Evolutionary conservation across 2,329 filamentous ascomycete genomes (phyloP).

Genomic region (Onygenales sp.): DNA sequence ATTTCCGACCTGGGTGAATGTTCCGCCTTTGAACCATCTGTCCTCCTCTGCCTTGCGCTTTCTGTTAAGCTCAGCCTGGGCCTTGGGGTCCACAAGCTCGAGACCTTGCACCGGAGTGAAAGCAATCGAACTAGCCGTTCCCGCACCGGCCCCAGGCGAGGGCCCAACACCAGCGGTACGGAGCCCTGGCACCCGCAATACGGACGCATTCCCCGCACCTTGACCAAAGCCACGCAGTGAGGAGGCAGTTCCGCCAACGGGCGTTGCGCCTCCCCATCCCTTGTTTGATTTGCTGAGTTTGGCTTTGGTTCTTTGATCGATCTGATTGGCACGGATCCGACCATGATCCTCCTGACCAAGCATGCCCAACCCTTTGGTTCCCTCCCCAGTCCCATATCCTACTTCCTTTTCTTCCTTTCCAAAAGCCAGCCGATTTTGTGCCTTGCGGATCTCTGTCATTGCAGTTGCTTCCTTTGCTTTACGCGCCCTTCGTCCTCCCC

Average conservation of each 20-base stretch:
- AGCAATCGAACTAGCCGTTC: slow-evolving; percentile 76
- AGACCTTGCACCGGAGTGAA: slow-evolving; percentile 93
- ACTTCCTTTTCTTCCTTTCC: slow-evolving; percentile 92
- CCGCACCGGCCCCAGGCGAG: slow-evolving; percentile 52
- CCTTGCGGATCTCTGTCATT: slow-evolving; percentile 93
- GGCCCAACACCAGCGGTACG: slow-evolving; percentile 73
- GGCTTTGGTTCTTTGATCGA: slow-evolving; percentile 86
- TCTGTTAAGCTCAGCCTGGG: slow-evolving; percentile 73
- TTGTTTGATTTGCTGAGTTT: slow-evolving; percentile 93
- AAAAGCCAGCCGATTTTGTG: slow-evolving; percentile 92
- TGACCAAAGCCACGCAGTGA: slow-evolving; percentile 72
- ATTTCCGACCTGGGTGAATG: slow-evolving; percentile 74
- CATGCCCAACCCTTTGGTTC: slow-evolving; percentile 86
- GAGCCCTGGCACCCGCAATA: slow-evolving; percentile 70
- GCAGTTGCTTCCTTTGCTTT: slow-evolving; percentile 95
- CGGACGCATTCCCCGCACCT: slow-evolving; percentile 49
- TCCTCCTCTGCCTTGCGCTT: slow-evolving; percentile 94
- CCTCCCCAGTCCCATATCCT: slow-evolving; percentile 78
- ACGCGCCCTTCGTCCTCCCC: slow-evolving; percentile 77
- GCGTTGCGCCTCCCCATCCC: slow-evolving; percentile 71
- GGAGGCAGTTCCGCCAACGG: slow-evolving; percentile 56
- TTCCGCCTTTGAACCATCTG: slow-evolving; percentile 94
- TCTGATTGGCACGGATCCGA: slow-evolving; percentile 76
- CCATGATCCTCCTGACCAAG: slow-evolving; percentile 82
- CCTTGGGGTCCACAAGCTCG: slow-evolving; percentile 89